A percentile compares a stretch with the other conserved stretches of the same genome.
Evolutionary conservation across 257 asterid species (phyloP).

Genomic region (Jaltomata sinuosa): DNA sequence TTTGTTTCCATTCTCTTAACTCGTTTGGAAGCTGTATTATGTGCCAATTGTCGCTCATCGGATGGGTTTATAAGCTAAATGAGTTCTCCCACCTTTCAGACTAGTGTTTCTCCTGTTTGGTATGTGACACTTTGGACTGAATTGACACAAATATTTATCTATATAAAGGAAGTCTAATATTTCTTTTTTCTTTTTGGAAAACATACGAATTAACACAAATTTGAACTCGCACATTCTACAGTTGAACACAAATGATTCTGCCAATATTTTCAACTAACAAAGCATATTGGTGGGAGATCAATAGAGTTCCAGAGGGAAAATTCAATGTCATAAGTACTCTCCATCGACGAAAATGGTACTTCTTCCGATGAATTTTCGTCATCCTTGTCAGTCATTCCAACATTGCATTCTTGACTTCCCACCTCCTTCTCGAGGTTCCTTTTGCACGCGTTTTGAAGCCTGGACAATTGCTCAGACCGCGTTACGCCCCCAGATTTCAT

Average conservation of each 20-base stretch:
- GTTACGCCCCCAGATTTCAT: conserved; percentile 14
- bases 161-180: not conserved
- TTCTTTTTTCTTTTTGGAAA: not conserved
- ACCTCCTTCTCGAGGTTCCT: conserved; percentile 9
- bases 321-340: conserved; percentile 15
- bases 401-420: not conserved
- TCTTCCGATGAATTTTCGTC: not conserved
- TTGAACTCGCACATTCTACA: not conserved
- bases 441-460: conserved; percentile 40
- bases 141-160: not conserved
- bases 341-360: not conserved
- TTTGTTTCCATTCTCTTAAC: not conserved
- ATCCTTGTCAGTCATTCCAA: not conserved
- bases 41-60: no score
- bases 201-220: not conserved
- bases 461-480: conserved; percentile 26
- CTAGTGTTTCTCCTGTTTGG: no score
- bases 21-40: no score
- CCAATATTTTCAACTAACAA: conserved; percentile 7
- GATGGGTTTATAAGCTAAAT: no score
- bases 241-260: not conserved
- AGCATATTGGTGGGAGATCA: conserved; percentile 36
- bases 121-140: not conserved
- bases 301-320: conserved; percentile 32
- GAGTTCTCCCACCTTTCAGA: no score